These are phyloP conservation scores for Zoysia pacifica DNA, from an alignment of 176 grass and related monocot genomes.

Conservation along the genomic window DNA sequence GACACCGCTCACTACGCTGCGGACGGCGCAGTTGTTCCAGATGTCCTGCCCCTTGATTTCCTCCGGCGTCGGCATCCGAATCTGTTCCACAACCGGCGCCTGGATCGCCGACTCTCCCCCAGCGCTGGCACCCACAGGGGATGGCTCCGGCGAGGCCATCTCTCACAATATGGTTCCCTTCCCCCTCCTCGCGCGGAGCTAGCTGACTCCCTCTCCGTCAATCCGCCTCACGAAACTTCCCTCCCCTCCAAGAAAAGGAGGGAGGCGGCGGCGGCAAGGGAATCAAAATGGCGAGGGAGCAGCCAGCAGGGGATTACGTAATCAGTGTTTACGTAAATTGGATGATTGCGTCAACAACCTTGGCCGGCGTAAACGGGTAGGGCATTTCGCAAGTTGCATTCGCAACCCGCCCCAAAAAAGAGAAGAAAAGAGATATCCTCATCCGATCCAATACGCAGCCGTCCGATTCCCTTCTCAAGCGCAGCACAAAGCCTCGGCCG, in stretches of 20 bases:
- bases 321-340: too few species aligned
- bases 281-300: too few species aligned
- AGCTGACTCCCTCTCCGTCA: background rate
- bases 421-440: background rate
- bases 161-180: background rate
- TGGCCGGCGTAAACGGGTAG: too few species aligned
- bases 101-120: slow-evolving; percentile 43
- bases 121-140: slow-evolving; percentile 19
- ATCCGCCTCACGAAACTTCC: too few species aligned
- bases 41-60: slow-evolving; percentile 85
- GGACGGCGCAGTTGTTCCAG: slow-evolving; percentile 83
- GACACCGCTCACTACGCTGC: slow-evolving; percentile 82
- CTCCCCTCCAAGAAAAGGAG: too few species aligned
- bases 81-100: slow-evolving; percentile 47
- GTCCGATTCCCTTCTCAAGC: slow-evolving; percentile 1
- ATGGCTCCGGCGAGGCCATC: slow-evolving; percentile 46
- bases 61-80: slow-evolving; percentile 66
- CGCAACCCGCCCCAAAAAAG: too few species aligned
- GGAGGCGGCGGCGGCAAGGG: too few species aligned
- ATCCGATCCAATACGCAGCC: background rate
- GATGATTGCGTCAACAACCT: too few species aligned
- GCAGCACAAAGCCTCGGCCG: background rate
- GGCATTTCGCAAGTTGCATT: too few species aligned
- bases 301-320: too few species aligned
- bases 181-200: background rate